Conservation (phyloP, 148 eudicot species). For the Fagopyrum esculentum region DNA sequence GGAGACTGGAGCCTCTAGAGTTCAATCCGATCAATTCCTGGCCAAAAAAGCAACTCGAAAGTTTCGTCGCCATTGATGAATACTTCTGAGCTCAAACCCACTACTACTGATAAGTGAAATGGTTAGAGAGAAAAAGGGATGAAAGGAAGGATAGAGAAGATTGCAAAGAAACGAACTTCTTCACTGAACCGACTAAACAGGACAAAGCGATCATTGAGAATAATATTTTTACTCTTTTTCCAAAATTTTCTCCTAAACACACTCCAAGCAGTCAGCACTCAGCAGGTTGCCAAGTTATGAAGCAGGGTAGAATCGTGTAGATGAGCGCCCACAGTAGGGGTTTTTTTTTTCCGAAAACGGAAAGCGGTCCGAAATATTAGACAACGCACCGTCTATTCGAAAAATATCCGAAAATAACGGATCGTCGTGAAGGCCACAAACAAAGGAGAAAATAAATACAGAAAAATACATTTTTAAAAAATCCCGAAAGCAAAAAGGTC, state of each 20-base stretch:
- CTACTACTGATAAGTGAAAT: neutral
- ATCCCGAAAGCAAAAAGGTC: no score
- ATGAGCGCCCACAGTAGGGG: constrained; percentile 5
- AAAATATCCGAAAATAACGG: no score
- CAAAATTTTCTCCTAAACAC: no score
- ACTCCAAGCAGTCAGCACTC: no score
- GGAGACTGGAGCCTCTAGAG: constrained; percentile 17
- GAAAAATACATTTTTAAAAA: no score
- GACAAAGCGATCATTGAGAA: neutral
- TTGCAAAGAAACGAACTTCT: neutral
- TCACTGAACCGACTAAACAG: neutral
- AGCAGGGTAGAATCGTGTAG: neutral
- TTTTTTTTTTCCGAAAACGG: no score
- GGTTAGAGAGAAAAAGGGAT: constrained; percentile 6
- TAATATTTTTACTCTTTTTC: neutral
- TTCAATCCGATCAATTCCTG: constrained; percentile 26
- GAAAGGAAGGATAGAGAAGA: neutral
- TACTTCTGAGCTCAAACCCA: neutral
- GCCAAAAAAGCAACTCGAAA: constrained; percentile 30
- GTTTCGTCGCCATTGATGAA: constrained; percentile 39
- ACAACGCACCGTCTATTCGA: no score
- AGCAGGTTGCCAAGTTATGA: no score
- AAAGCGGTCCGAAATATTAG: no score
- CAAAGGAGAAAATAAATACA: no score
- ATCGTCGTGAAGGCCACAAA: no score